phyloP scores from a whole-genome alignment of 2,329 filamentous ascomycete species.

The Aspergillus pseudoglaucus region DNA sequence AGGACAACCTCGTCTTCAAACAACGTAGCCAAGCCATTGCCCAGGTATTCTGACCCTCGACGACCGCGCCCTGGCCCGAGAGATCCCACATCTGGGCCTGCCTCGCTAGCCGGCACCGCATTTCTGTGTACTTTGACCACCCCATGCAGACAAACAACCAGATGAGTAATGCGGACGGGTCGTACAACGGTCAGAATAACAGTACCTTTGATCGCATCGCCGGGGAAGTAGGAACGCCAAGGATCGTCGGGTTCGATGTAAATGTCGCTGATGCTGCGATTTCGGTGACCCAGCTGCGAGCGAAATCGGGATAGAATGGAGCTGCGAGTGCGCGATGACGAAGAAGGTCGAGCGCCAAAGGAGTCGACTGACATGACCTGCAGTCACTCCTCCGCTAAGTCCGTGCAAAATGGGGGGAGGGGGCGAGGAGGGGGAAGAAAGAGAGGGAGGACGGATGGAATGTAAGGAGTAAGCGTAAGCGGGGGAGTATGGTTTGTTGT shows the following conservation, averaged over 20 bases:
- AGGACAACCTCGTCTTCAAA: slow-evolving; percentile 61
- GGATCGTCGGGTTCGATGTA: slow-evolving; percentile 58
- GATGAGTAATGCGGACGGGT: slow-evolving; percentile 56
- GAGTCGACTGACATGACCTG: slow-evolving; percentile 39
- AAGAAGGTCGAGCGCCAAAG: slow-evolving; percentile 24
- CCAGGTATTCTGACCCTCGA: slow-evolving; percentile 50
- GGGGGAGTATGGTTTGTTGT: not conserved
- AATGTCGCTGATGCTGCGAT: slow-evolving; percentile 55
- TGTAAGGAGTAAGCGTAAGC: not conserved
- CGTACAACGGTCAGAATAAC: slow-evolving; percentile 55
- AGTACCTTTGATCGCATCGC: slow-evolving; percentile 55
- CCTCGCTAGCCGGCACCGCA: slow-evolving; percentile 50
- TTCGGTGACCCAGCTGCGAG: slow-evolving; percentile 47
- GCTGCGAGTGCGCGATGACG: slow-evolving; percentile 33
- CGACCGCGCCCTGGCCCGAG: slow-evolving; percentile 51
- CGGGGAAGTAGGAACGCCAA: slow-evolving; percentile 56
- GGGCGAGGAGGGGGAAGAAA: slow-evolving; percentile 7
- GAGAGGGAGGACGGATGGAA: slow-evolving; percentile 3
- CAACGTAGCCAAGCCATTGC: slow-evolving; percentile 58
- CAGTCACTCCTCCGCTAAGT: slow-evolving; percentile 22
- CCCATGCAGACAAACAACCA: slow-evolving; percentile 58
- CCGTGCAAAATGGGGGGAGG: slow-evolving; percentile 21
- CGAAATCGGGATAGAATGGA: slow-evolving; percentile 50
- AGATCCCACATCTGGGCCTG: slow-evolving; percentile 43
- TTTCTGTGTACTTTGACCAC: slow-evolving; percentile 62